Evolutionary conservation across 805 yeast species (phyloP).

Genomic region (Candida sanyiensis): DNA sequence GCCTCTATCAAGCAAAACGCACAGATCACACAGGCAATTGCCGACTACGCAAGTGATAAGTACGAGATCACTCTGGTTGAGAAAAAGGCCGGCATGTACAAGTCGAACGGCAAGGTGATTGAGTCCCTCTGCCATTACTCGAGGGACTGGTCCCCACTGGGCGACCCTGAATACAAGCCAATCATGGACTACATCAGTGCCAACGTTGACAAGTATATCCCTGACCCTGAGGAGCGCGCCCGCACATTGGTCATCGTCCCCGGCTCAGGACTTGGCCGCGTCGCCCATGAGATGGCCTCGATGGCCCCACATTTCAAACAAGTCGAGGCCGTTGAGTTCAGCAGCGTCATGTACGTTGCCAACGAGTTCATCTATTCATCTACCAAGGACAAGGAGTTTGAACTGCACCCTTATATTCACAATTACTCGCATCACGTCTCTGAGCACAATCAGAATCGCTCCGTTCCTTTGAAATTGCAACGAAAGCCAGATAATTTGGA

Average conservation of each 20-base stretch:
- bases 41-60: conserved; percentile 30
- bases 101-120: conserved; percentile 41
- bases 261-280: conserved; percentile 81
- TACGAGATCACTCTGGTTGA: conserved; percentile 41
- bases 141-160: conserved; percentile 67
- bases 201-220: conserved; percentile 34
- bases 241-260: conserved; percentile 64
- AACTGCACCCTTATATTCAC: conserved; percentile 51
- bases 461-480: conserved; percentile 28
- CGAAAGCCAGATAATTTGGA: conserved; percentile 42
- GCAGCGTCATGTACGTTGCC: conserved; percentile 69
- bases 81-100: conserved; percentile 27
- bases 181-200: conserved; percentile 44
- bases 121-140: conserved; percentile 72
- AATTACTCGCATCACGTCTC: conserved; percentile 60
- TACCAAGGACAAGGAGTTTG: conserved; percentile 3
- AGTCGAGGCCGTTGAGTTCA: conserved; percentile 73
- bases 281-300: conserved; percentile 55
- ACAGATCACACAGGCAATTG: conserved; percentile 39
- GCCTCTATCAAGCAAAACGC: conserved; percentile 42
- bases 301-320: conserved; percentile 34
- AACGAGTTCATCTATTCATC: conserved; percentile 49
- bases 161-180: conserved; percentile 46
- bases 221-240: conserved; percentile 20
- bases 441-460: conserved; percentile 45